These are phyloP conservation scores for Nakaseomyces glabratus DNA, from an alignment of 1,139 yeast genomes.

Conservation along the genomic window DNA sequence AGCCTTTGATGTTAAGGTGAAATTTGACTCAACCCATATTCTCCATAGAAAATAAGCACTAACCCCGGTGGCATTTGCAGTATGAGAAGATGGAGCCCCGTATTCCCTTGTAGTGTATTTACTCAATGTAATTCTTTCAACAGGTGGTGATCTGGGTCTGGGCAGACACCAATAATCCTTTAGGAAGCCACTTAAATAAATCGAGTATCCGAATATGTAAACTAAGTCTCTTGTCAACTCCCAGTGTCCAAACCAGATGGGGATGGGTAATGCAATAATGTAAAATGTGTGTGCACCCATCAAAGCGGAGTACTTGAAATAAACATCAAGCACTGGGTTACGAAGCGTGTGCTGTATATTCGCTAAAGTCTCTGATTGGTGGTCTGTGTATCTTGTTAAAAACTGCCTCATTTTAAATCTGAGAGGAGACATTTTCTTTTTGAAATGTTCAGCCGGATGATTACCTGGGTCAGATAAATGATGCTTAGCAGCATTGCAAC, in stretches of 20 bases:
- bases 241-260: conserved; percentile 72
- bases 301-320: conserved; percentile 82
- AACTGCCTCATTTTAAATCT: conserved; percentile 49
- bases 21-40: conserved; percentile 11
- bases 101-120: conserved; percentile 85
- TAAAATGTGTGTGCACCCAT: conserved; percentile 92
- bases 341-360: conserved; percentile 47
- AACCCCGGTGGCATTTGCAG: conserved; percentile 86
- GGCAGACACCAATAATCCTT: conserved; percentile 88
- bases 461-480: conserved; percentile 58
- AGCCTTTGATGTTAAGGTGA: conserved; percentile 10
- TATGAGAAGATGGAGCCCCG: conserved; percentile 90
- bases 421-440: conserved; percentile 45
- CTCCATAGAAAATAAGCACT: conserved; percentile 31
- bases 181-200: conserved; percentile 63
- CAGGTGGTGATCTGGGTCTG: conserved; percentile 86
- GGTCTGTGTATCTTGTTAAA: conserved; percentile 49
- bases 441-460: conserved; percentile 56
- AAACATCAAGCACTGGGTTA: conserved; percentile 49
- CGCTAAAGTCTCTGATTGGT: conserved; percentile 56
- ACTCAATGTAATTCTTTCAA: conserved; percentile 81
- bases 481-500: too few species aligned
- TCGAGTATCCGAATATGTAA: conserved; percentile 73
- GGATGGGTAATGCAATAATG: conserved; percentile 76
- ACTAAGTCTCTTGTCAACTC: conserved; percentile 59